Evolutionary conservation across 2,329 filamentous ascomycete species (phyloP), one percentile per base, ranked within the genome.

Genomic region (Teratosphaeria zuluensis): DNA sequence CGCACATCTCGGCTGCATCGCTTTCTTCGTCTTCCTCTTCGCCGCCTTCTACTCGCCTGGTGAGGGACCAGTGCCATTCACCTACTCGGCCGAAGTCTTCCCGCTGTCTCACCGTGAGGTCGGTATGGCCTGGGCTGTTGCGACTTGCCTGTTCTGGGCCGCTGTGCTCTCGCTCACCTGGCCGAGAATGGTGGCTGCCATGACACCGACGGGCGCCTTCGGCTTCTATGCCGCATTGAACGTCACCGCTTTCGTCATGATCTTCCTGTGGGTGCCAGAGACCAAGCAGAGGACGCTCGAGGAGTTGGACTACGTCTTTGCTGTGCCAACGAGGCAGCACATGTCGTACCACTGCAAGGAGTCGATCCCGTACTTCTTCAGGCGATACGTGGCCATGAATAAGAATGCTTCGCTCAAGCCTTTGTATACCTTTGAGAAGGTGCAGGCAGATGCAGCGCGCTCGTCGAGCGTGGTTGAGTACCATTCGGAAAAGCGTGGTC

Each of bases 141-240:
- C 85, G 1, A 87, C 84, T 0, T 86, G 84, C 62, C 75, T 86
- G 61, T 81, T 77, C 63, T 82, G 76, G 76, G 78, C 78, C 1
- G 73, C 76, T 3, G 74, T 81, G 1, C 70, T 81, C 11, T 78
- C 77, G 1, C 74, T 81, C 33, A 77, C 78, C 0, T 80, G 78
- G 65, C 78, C 79, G 1, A 74, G 74, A 12, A 78, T 79, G 67
- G 68, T 80, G 12, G 58, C 58, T 14, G 78, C 74, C 3, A 76
- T 84, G 70, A 79, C 73, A 4, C 73, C 80, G 0, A 77, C 78
- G 3, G 80, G 80, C 4, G 81, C 83, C 1, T 86, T 86, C 63
- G 78, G 76, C 7, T 83, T 79, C 75, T 83, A 83, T 63, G 80
- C 79, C 0, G 77, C 71, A 0, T 79, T 80, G 74, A 82, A 81